Conservation (phyloP, 2,329 filamentous ascomycete genomes). For the Pseudocercospora musae region DNA sequence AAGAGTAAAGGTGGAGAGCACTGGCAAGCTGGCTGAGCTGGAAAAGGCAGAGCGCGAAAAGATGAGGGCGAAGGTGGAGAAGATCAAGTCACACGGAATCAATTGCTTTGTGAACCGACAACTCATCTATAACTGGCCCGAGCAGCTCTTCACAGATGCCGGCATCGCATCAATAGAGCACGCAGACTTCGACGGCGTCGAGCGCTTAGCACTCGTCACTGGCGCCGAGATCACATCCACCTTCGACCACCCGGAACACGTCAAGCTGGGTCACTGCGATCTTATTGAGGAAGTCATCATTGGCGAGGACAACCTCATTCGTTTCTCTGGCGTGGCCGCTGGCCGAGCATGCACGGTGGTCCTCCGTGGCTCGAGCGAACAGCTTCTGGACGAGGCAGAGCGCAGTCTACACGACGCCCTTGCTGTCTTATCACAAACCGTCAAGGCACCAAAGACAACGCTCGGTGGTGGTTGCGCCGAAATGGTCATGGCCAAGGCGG, state of each 20-base stretch:
- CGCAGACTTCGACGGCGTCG: slow-evolving; percentile 97
- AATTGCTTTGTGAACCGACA: slow-evolving; percentile 99
- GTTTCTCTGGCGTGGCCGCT: slow-evolving; percentile 92
- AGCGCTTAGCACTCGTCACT: slow-evolving; percentile 89
- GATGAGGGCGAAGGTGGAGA: slow-evolving; percentile 99
- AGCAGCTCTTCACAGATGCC: slow-evolving; percentile 96
- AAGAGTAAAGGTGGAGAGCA: slow-evolving; percentile 92
- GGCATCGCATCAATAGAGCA: slow-evolving; percentile 99
- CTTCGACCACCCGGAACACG: slow-evolving; percentile 95
- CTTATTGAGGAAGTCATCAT: slow-evolving; percentile 97
- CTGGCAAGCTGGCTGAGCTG: slow-evolving; percentile 93
- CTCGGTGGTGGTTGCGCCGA: slow-evolving; percentile 94
- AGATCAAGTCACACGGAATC: slow-evolving; percentile 97
- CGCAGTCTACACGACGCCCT: slow-evolving; percentile 93
- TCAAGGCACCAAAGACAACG: slow-evolving; percentile 89
- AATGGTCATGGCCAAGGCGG: slow-evolving; percentile 99
- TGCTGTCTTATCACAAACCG: slow-evolving; percentile 92
- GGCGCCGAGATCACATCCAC: slow-evolving; percentile 97
- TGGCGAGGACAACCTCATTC: slow-evolving; percentile 94
- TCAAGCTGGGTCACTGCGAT: slow-evolving; percentile 93
- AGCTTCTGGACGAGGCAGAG: slow-evolving; percentile 95
- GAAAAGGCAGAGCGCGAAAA: slow-evolving; percentile 98
- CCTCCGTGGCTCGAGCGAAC: slow-evolving; percentile 90
- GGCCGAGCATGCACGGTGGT: slow-evolving; percentile 96
- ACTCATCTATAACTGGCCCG: slow-evolving; percentile 99